Percentiles rank a stretch among this genome's conserved stretches.
phyloP scores from a whole-genome alignment of 768 basidiomycete genomes.

The Tricholoma saponaceum region DNA sequence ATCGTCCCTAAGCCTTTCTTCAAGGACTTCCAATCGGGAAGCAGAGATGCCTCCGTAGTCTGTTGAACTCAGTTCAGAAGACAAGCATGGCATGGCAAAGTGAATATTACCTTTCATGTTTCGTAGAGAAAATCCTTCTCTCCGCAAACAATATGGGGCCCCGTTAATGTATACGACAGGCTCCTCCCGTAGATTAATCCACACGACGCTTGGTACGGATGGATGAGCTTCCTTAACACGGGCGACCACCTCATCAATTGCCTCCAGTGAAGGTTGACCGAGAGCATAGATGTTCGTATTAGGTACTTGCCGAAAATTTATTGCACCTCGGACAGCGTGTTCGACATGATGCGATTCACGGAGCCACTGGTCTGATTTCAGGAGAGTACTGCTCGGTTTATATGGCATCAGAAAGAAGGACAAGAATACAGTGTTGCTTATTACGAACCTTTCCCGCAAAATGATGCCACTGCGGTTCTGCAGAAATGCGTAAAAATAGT shows the following conservation, averaged over 20 bases:
- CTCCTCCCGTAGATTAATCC: slow-evolving; percentile 93
- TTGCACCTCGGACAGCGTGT: slow-evolving; percentile 81
- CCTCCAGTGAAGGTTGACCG: slow-evolving; percentile 88
- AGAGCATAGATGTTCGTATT: slow-evolving; percentile 84
- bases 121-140: slow-evolving; percentile 81
- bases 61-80: slow-evolving; percentile 19
- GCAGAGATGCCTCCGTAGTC: slow-evolving; percentile 96
- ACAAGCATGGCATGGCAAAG: not conserved
- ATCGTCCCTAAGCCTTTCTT: slow-evolving; percentile 86
- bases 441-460: slow-evolving; percentile 71
- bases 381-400: slow-evolving; percentile 55
- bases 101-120: slow-evolving; percentile 80
- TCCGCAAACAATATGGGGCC: slow-evolving; percentile 82
- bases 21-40: slow-evolving; percentile 82
- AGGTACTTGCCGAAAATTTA: slow-evolving; percentile 87
- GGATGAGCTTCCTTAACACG: slow-evolving; percentile 62
- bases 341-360: slow-evolving; percentile 64
- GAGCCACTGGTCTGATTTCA: slow-evolving; percentile 94
- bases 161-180: slow-evolving; percentile 93
- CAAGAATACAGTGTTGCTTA: not conserved
- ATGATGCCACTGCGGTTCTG: slow-evolving; percentile 94
- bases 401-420: not conserved
- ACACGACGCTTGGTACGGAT: slow-evolving; percentile 60
- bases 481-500: slow-evolving; percentile 2
- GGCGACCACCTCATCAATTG: slow-evolving; percentile 74